Conservation (phyloP, 345 rosid genomes). For the Pelargonium nanum region DNA sequence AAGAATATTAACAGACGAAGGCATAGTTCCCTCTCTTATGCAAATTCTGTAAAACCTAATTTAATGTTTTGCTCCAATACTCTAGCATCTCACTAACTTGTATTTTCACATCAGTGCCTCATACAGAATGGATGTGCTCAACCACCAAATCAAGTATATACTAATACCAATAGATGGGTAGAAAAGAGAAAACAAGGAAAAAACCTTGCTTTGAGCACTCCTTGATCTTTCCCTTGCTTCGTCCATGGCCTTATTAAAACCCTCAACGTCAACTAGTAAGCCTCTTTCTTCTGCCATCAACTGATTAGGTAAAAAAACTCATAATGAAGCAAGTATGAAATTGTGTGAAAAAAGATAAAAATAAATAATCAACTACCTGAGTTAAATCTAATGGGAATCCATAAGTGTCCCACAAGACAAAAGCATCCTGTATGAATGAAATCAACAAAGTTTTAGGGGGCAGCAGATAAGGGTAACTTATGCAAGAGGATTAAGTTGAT, state of each 20-base stretch:
- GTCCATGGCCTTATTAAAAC: slow-evolving; percentile 73
- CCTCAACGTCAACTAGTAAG: slow-evolving; percentile 65
- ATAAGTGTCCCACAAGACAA: slow-evolving; percentile 90
- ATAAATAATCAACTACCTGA: slow-evolving; percentile 41
- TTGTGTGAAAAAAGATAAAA: background rate
- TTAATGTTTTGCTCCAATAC: no score
- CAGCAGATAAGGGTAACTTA: no score
- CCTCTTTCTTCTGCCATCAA: slow-evolving; percentile 98
- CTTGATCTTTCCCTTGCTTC: slow-evolving; percentile 94
- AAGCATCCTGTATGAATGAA: slow-evolving; percentile 97
- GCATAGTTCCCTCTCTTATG: no score
- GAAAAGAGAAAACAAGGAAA: background rate
- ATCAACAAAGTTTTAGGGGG: slow-evolving; percentile 2
- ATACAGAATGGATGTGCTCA: no score
- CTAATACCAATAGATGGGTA: background rate
- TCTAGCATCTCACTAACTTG: no score
- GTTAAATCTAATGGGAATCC: slow-evolving; percentile 96
- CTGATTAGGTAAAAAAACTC: slow-evolving; percentile 27
- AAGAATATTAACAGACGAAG: background rate
- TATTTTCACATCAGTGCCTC: no score
- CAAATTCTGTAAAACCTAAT: no score
- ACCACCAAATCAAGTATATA: no score
- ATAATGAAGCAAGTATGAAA: slow-evolving; percentile 1
- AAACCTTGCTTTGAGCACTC: slow-evolving; percentile 79
- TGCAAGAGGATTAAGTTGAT: no score